Evolutionary conservation across 2,329 filamentous ascomycete genomes (phyloP).

Genomic region (Fusarium oxysporum): DNA sequence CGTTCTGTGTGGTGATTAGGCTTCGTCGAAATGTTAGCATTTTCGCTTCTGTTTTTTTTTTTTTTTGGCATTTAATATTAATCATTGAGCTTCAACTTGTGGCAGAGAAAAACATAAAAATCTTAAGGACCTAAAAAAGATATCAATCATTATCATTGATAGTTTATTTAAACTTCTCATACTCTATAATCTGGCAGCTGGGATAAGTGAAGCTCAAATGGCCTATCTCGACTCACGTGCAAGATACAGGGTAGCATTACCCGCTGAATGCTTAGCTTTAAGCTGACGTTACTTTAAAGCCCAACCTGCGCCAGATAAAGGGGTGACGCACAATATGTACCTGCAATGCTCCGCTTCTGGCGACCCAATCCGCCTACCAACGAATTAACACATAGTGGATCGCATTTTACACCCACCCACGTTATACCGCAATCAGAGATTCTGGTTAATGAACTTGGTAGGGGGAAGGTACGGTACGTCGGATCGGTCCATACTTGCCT

Average conservation of each 20-base stretch:
- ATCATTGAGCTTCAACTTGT: background rate
- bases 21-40: background rate
- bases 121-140: background rate
- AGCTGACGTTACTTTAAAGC: constrained; percentile 19
- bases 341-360: background rate
- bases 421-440: constrained; percentile 13
- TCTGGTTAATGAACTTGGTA: constrained; percentile 31
- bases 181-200: background rate
- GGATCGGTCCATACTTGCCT: constrained; percentile 36
- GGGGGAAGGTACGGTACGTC: constrained; percentile 27
- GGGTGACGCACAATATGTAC: constrained; percentile 9
- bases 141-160: background rate
- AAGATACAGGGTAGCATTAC: background rate
- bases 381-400: constrained; percentile 9
- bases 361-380: background rate
- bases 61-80: background rate
- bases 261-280: background rate
- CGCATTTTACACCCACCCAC: background rate
- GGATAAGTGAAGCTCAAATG: background rate
- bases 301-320: constrained; percentile 14
- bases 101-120: background rate
- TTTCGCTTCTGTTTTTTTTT: background rate
- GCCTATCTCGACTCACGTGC: background rate
- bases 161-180: background rate
- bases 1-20: background rate